These are phyloP conservation scores for Nitzschia putrida DNA, from an alignment of 108 stramenopile species.

Conservation along the genomic window DNA sequence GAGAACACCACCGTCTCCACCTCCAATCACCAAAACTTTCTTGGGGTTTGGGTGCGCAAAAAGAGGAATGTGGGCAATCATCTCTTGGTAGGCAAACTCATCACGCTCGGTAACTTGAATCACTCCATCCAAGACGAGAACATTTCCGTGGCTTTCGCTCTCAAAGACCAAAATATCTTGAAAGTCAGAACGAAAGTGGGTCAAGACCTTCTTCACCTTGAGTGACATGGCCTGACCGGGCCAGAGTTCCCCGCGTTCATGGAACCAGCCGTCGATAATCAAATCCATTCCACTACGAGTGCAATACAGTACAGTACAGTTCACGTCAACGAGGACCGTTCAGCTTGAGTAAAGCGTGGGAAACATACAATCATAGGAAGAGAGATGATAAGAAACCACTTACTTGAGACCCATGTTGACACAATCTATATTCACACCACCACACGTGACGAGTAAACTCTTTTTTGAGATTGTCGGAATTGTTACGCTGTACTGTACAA, in stretches of 20 bases:
- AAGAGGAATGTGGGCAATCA: constrained; percentile 95
- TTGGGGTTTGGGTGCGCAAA: constrained; percentile 91
- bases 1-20: constrained; percentile 97
- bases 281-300: constrained; percentile 56
- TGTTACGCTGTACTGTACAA: too few relatives aligned
- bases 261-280: constrained; percentile 86
- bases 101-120: constrained; percentile 97
- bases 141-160: constrained; percentile 87
- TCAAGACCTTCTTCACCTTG: constrained; percentile 75
- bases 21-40: constrained; percentile 94
- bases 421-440: too few relatives aligned
- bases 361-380: too few relatives aligned
- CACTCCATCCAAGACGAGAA: constrained; percentile 96
- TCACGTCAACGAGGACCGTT: neutral
- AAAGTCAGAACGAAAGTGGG: constrained; percentile 77
- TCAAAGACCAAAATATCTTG: constrained; percentile 98
- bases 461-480: too few relatives aligned
- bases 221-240: constrained; percentile 87
- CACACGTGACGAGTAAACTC: too few relatives aligned
- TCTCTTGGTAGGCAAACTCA: constrained; percentile 96
- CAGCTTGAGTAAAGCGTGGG: neutral
- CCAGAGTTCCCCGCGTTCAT: constrained; percentile 84
- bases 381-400: neutral
- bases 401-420: constrained; percentile 24
- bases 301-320: neutral